Conservation (phyloP, 495 filamentous ascomycete species). For the Neurospora sp. region DNA sequence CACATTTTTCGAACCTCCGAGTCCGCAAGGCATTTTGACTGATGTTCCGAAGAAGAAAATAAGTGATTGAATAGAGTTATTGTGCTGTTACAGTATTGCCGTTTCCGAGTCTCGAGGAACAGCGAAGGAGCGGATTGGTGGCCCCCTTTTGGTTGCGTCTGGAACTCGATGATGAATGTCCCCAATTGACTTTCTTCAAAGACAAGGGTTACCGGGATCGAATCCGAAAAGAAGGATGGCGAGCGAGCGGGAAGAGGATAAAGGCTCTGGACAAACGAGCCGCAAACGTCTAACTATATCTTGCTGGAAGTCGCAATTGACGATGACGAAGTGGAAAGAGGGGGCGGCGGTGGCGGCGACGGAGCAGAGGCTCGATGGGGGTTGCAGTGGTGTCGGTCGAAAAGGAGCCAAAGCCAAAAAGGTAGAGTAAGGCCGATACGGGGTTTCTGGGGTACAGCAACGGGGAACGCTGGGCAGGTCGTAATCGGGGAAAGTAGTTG, state of each 20-base stretch:
- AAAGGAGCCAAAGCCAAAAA: not conserved
- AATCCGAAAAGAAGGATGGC: not conserved
- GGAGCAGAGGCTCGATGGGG: not conserved
- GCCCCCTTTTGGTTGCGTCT: not conserved
- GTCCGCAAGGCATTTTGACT: slow-evolving; percentile 47
- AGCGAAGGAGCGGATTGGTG: not conserved
- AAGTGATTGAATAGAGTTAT: not conserved
- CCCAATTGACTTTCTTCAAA: not conserved
- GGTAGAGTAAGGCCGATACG: not conserved
- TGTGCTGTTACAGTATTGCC: not conserved
- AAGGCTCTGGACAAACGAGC: not conserved
- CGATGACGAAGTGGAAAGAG: slow-evolving; percentile 3
- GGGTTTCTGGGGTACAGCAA: not conserved
- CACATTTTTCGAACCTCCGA: slow-evolving; percentile 62
- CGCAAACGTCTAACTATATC: slow-evolving; percentile 1
- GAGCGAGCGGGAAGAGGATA: slow-evolving; percentile 1
- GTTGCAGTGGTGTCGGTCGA: not conserved
- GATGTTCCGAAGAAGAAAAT: not conserved
- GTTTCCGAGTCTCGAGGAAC: not conserved
- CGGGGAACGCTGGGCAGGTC: not conserved
- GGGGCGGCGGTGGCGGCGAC: not conserved
- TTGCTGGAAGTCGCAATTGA: not conserved
- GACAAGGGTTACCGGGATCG: not conserved
- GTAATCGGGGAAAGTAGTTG: not conserved
- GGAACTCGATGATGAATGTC: not conserved